These are phyloP conservation scores for Aspergillus spinulosporus DNA, from an alignment of 2,329 filamentous ascomycete species.

Conservation along the genomic window DNA sequence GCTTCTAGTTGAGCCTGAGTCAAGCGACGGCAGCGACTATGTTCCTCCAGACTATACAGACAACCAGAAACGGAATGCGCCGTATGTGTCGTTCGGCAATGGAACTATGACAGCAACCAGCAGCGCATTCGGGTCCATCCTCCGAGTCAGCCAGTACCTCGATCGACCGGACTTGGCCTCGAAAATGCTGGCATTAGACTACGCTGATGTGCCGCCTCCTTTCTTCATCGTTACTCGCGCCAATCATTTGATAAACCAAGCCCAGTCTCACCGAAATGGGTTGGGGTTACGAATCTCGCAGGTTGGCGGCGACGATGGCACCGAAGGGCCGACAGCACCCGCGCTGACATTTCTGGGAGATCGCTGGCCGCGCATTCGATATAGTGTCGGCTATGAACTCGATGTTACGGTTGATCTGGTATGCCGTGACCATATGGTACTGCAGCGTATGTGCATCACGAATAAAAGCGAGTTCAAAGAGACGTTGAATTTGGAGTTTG, in stretches of 20 bases:
- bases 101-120: slow-evolving; percentile 6
- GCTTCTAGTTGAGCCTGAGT: too few species aligned
- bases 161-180: slow-evolving; percentile 14
- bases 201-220: not conserved
- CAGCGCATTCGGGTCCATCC: slow-evolving; percentile 10
- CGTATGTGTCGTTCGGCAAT: slow-evolving; percentile 15
- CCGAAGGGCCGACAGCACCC: not conserved
- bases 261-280: not conserved
- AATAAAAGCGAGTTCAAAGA: not conserved
- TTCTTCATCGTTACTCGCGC: not conserved
- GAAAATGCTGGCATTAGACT: slow-evolving; percentile 12
- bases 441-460: too few species aligned
- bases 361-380: too few species aligned
- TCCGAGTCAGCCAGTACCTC: slow-evolving; percentile 9
- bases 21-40: too few species aligned
- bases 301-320: not conserved
- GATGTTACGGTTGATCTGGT: too few species aligned
- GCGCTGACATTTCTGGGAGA: too few species aligned
- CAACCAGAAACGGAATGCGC: not conserved
- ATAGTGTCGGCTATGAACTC: too few species aligned
- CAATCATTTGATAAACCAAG: slow-evolving; percentile 3
- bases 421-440: too few species aligned
- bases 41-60: not conserved
- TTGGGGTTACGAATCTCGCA: slow-evolving; percentile 4
- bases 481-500: slow-evolving; percentile 10